These are phyloP conservation scores for Flaveria trinervia DNA, from an alignment of 129 eudicot genomes.

Conservation along the genomic window DNA sequence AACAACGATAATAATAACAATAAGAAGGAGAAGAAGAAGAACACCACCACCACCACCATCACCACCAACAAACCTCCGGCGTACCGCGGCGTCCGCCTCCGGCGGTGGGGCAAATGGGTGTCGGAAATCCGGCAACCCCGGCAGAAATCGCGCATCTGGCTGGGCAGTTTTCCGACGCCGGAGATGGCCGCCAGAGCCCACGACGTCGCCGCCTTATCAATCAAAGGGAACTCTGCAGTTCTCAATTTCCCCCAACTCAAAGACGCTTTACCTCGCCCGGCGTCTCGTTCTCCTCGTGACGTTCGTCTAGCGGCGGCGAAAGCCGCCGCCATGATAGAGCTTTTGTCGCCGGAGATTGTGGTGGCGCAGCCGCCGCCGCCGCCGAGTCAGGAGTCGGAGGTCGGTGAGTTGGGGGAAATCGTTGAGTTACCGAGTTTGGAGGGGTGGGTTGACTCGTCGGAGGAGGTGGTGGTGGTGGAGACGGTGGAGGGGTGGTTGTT, in stretches of 20 bases:
- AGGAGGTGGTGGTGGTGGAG: constrained; percentile 51
- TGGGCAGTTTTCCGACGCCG: constrained; percentile 16
- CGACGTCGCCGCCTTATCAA: constrained; percentile 4
- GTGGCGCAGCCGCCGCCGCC: constrained; percentile 25
- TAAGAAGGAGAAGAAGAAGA: no score
- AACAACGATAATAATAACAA: background rate
- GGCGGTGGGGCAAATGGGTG: constrained; percentile 18
- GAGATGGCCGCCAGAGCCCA: constrained; percentile 17
- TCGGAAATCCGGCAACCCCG: constrained; percentile 14
- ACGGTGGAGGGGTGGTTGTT: constrained; percentile 53
- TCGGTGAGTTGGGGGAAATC: constrained; percentile 57
- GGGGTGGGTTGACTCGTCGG: constrained; percentile 41
- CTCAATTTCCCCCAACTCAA: constrained; percentile 73
- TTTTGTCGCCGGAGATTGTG: background rate
- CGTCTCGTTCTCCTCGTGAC: constrained; percentile 61
- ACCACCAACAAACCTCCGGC: background rate
- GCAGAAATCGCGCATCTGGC: constrained; percentile 10
- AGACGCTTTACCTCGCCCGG: constrained; percentile 60
- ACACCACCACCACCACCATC: no score
- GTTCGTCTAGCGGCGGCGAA: constrained; percentile 29
- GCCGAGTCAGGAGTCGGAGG: background rate
- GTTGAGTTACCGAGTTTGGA: constrained; percentile 69
- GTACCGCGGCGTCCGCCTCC: constrained; percentile 4
- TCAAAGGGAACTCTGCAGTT: constrained; percentile 49
- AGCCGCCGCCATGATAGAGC: constrained; percentile 69